These are phyloP conservation scores for Thermothielavioides terrestris DNA, from an alignment of 495 filamentous ascomycete genomes.

Conservation along the genomic window DNA sequence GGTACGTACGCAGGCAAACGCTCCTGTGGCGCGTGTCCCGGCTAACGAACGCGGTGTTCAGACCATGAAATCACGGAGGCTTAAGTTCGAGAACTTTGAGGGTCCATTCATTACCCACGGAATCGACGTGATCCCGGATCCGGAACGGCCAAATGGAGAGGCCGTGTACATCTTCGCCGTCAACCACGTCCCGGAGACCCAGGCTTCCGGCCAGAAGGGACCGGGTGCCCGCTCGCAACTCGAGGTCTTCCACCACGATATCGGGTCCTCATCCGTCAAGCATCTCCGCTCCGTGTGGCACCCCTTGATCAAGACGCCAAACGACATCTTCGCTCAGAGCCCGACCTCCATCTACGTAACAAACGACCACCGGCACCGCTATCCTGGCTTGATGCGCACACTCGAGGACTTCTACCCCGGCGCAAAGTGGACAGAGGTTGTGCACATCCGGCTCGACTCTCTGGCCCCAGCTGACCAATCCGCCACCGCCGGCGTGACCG, in stretches of 20 bases:
- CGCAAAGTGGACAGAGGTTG: constrained; percentile 26
- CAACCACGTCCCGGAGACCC: constrained; percentile 42
- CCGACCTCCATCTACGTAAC: constrained; percentile 48
- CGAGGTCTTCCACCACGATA: constrained; percentile 49
- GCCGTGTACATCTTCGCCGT: constrained; percentile 54
- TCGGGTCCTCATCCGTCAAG: constrained; percentile 24
- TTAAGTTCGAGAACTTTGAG: constrained; percentile 44
- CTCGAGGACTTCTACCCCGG: constrained; percentile 33
- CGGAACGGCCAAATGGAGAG: constrained; percentile 27
- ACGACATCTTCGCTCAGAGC: constrained; percentile 46
- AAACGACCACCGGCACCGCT: constrained; percentile 51
- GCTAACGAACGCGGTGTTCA: constrained; percentile 13
- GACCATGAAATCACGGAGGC: constrained; percentile 42
- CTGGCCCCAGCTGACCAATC: constrained; percentile 6
- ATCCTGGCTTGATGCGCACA: constrained; percentile 34
- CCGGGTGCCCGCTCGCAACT: constrained; percentile 37
- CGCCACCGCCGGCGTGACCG: constrained; percentile 33
- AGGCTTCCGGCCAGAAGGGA: constrained; percentile 10
- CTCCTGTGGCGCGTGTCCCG: background rate
- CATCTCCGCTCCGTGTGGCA: constrained; percentile 40
- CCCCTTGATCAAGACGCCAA: constrained; percentile 48
- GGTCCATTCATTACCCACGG: constrained; percentile 52
- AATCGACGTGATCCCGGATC: constrained; percentile 47
- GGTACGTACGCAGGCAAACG: constrained; percentile 19
- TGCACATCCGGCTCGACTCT: constrained; percentile 23